Evolutionary conservation across 2,329 filamentous ascomycete genomes (phyloP), one percentile per base, ranked within the genome.

Genomic region (Helotiales sp.): DNA sequence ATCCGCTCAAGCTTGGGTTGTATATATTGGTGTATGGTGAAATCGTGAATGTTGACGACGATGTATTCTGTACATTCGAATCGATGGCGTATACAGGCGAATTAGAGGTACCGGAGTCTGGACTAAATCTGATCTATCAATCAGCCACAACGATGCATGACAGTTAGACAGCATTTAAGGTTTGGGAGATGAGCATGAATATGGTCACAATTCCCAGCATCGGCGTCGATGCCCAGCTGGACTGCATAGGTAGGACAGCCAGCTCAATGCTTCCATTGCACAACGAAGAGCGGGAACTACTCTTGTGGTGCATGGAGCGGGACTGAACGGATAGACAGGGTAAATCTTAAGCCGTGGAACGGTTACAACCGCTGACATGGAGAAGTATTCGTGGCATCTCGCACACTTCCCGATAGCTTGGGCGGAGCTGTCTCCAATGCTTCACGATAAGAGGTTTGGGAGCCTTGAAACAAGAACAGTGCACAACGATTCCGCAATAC

Each of bases 1-100:
- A 64, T 49, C 67, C 64, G 63, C 59, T 70, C 61, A 70, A 57
- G 40, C 25, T 52, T 25, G 64, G 62, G 40, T 65, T 66, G 57
- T 69, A 72, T 50, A 67, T 33, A 58, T 69, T 68, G 42, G 64
- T 59, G 60, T 70, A 71, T 33, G 64, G 65, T 22, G 67, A 61
- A 49, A 65, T 70, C 25, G 64, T 50, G 60, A 71, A 61, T 6
- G 60, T 64, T 27, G 67, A 67, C 50, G 68, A 66, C 44, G 66
- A 63, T 52, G 63, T 59, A 54, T 61, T 69, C 56, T 68, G 67
- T 63, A 66, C 60, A 52, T 64, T 57, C 33, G 66, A 63, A 58
- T 70, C 69, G 52, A 69, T 65, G 12, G 68, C 69, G 60, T 71
- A 72, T 52, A 70, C 67, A 67, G 70, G 66, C 65, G 66, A 70